Evolutionary conservation across 371 early-diverging fungal species (phyloP).

Genomic region (Mucor mucedo): DNA sequence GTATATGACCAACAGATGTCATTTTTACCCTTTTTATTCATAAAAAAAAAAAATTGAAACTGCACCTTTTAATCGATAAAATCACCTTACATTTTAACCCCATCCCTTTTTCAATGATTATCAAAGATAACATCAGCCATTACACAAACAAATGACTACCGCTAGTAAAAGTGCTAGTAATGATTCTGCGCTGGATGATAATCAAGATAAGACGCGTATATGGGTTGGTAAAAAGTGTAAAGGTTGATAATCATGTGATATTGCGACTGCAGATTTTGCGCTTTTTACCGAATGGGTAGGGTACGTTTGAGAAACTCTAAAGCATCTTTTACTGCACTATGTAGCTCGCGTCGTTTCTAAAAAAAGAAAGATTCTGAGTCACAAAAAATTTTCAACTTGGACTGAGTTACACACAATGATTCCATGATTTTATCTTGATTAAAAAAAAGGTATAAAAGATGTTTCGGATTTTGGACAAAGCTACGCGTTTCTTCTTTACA

Average conservation of each 20-base stretch:
- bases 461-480: neutral
- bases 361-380: slow-evolving; percentile 5
- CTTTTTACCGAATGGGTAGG: slow-evolving; percentile 2
- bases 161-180: neutral
- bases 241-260: neutral
- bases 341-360: neutral
- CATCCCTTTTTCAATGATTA: slow-evolving; percentile 11
- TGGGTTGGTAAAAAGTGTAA: neutral
- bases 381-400: neutral
- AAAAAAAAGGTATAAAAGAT: slow-evolving; percentile 27
- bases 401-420: slow-evolving; percentile 6
- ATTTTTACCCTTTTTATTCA: neutral
- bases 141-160: slow-evolving; percentile 24
- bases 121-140: slow-evolving; percentile 25
- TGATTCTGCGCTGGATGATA: neutral
- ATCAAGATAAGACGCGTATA: slow-evolving; percentile 6
- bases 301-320: neutral
- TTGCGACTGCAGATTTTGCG: neutral
- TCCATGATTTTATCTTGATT: slow-evolving; percentile 22
- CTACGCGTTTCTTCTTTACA: slow-evolving; percentile 15
- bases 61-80: slow-evolving; percentile 11
- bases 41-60: slow-evolving; percentile 1
- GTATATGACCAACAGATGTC: no score
- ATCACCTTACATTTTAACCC: slow-evolving; percentile 5
- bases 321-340: neutral